These are phyloP conservation scores for Liquidambar formosana DNA, from an alignment of 164 flowering plant genomes.

Conservation along the genomic window DNA sequence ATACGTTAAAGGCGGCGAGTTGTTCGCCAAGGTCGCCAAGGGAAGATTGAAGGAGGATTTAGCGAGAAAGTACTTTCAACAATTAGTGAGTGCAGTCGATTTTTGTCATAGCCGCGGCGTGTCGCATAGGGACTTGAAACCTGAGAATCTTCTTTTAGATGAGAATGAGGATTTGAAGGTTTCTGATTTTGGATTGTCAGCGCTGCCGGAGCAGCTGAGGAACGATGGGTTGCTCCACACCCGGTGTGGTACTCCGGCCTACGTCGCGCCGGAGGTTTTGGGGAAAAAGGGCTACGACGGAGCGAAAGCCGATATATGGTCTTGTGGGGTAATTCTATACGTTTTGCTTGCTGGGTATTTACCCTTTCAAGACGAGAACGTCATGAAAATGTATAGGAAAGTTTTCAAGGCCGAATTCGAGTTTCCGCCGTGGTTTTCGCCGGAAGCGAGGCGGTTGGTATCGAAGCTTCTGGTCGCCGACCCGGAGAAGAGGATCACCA, in stretches of 20 bases:
- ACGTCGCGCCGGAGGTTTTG: constrained; percentile 65
- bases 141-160: constrained; percentile 55
- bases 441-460: constrained; percentile 36
- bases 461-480: constrained; percentile 46
- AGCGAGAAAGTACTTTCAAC: constrained; percentile 56
- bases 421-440: constrained; percentile 53
- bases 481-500: constrained; percentile 40
- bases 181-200: constrained; percentile 56
- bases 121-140: constrained; percentile 56
- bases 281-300: constrained; percentile 57
- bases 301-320: constrained; percentile 57
- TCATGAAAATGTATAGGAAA: constrained; percentile 51
- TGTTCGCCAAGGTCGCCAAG: constrained; percentile 42
- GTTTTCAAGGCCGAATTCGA: constrained; percentile 49
- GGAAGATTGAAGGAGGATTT: constrained; percentile 47
- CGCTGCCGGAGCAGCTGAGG: constrained; percentile 42
- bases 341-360: constrained; percentile 48
- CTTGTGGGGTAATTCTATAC: constrained; percentile 57
- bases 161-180: constrained; percentile 47
- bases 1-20: constrained; percentile 51
- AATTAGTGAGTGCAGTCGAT: constrained; percentile 48
- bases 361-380: constrained; percentile 51
- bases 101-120: constrained; percentile 65
- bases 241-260: constrained; percentile 63
- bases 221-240: constrained; percentile 55